Evolutionary conservation across 768 basidiomycete species (phyloP).

Genomic region (Sarcodon sp.): DNA sequence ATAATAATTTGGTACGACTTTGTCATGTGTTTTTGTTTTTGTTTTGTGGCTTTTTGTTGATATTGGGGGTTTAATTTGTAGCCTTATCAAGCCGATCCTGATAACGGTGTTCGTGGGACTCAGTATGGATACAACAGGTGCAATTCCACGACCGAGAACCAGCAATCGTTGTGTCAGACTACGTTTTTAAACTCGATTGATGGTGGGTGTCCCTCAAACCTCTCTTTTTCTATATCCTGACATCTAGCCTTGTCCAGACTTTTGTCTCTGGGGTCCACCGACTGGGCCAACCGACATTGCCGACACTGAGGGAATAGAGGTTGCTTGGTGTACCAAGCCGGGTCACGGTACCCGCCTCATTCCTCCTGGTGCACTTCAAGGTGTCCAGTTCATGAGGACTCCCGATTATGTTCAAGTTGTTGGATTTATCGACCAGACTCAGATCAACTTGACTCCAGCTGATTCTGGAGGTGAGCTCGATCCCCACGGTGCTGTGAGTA

Average conservation of each 20-base stretch:
- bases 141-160: conserved; percentile 52
- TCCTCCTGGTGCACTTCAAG: conserved; percentile 47
- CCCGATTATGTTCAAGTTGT: conserved; percentile 46
- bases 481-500: conserved; percentile 48
- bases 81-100: conserved; percentile 39
- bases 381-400: conserved; percentile 51
- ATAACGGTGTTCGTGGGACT: conserved; percentile 31
- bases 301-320: conserved; percentile 54
- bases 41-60: not conserved
- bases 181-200: conserved; percentile 13
- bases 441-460: conserved; percentile 31
- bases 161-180: conserved; percentile 59
- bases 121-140: conserved; percentile 59
- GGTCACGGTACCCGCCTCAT: conserved; percentile 64
- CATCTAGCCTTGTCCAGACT: conserved; percentile 32
- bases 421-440: conserved; percentile 51
- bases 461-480: conserved; percentile 75
- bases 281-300: conserved; percentile 43
- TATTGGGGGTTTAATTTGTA: conserved; percentile 8
- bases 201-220: not conserved
- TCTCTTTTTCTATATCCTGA: conserved; percentile 7
- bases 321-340: conserved; percentile 65
- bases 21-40: not conserved
- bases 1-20: not conserved
- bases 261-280: conserved; percentile 53